Evolutionary conservation across 352 stramenopile species (phyloP).

Genomic region (Phytophthora constricta): DNA sequence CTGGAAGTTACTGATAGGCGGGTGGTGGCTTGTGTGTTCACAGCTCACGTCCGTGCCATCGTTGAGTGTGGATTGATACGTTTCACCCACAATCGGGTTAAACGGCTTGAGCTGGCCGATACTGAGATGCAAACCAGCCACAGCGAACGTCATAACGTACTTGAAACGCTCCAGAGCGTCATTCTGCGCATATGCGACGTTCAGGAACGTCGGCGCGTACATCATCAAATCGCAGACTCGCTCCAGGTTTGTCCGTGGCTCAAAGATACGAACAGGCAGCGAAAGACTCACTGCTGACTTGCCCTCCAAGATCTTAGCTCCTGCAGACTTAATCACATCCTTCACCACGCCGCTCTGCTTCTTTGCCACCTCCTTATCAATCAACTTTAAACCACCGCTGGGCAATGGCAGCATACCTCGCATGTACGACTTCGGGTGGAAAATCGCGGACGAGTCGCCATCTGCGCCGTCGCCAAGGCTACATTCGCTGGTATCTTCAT

Average conservation of each 20-base stretch:
- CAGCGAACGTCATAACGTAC: slow-evolving; percentile 78
- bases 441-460: slow-evolving; percentile 41
- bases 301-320: slow-evolving; percentile 70
- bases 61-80: slow-evolving; percentile 74
- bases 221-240: slow-evolving; percentile 83
- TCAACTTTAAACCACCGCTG: slow-evolving; percentile 77
- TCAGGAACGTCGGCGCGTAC: slow-evolving; percentile 82
- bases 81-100: slow-evolving; percentile 87
- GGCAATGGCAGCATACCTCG: slow-evolving; percentile 78
- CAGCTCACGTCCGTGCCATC: slow-evolving; percentile 83
- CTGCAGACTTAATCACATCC: slow-evolving; percentile 83
- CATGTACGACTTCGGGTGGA: slow-evolving; percentile 85
- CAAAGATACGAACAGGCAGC: slow-evolving; percentile 86
- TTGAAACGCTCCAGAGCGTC: slow-evolving; percentile 83
- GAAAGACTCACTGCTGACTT: slow-evolving; percentile 85
- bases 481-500: slow-evolving; percentile 45
- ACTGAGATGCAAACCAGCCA: slow-evolving; percentile 81
- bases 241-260: slow-evolving; percentile 83
- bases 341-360: slow-evolving; percentile 88
- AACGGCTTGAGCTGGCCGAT: slow-evolving; percentile 88
- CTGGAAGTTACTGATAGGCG: slow-evolving; percentile 87
- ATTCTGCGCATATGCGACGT: slow-evolving; percentile 57
- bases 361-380: slow-evolving; percentile 87
- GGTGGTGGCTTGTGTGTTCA: slow-evolving; percentile 88
- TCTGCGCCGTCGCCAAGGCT: slow-evolving; percentile 41